Evolutionary conservation across 768 basidiomycete genomes (phyloP).

Genomic region (Suillus sp.): DNA sequence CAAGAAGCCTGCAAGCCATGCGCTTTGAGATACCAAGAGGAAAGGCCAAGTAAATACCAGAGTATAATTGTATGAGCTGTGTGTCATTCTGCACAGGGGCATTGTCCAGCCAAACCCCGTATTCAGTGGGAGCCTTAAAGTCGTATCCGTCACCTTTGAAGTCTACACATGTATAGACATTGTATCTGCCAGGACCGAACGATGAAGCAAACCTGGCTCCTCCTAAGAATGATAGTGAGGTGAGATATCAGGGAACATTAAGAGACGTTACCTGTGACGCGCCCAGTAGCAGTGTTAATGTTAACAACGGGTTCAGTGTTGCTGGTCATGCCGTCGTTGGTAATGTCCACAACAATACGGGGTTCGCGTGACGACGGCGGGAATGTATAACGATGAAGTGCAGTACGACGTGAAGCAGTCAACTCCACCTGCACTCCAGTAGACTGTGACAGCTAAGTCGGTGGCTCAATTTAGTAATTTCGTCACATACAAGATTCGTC

Average conservation of each 20-base stretch:
- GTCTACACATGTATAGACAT: constrained; percentile 60
- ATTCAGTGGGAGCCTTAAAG: constrained; percentile 51
- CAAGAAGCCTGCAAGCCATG: constrained; percentile 40
- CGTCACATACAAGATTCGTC: constrained; percentile 48
- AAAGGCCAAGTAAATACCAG: constrained; percentile 33
- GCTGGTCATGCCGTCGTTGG: constrained; percentile 61
- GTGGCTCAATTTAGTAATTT: not conserved
- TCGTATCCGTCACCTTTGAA: constrained; percentile 56
- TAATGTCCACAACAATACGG: constrained; percentile 60
- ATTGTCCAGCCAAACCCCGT: constrained; percentile 55
- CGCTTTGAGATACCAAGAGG: not conserved
- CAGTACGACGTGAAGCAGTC: constrained; percentile 59
- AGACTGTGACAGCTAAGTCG: constrained; percentile 37
- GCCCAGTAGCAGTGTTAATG: constrained; percentile 49
- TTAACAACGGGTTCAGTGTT: constrained; percentile 49
- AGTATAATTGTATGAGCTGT: constrained; percentile 50
- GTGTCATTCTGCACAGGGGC: constrained; percentile 49
- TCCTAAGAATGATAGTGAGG: constrained; percentile 19
- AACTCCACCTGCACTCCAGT: constrained; percentile 60
- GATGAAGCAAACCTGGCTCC: constrained; percentile 51
- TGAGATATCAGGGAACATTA: not conserved
- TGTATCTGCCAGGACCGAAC: constrained; percentile 62
- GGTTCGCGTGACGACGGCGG: constrained; percentile 49
- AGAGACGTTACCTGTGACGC: constrained; percentile 44
- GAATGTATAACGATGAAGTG: constrained; percentile 62